Evolutionary conservation across 192 early-diverging fungal species (phyloP).

Genomic region (Linnemannia zychae): DNA sequence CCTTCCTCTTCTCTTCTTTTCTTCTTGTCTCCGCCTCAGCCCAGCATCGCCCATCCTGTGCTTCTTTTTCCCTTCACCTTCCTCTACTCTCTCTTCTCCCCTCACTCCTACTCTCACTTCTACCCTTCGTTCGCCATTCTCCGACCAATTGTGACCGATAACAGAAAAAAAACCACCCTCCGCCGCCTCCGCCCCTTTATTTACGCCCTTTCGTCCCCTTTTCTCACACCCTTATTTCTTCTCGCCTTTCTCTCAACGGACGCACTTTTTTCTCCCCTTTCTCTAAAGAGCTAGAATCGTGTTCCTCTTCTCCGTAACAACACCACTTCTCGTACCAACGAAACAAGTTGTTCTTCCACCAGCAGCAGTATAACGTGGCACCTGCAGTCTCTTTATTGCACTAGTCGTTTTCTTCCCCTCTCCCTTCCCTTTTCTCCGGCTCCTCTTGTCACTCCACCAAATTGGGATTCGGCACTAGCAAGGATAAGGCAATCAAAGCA

Average conservation of each 20-base stretch:
- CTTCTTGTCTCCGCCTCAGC: neutral
- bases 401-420: neutral
- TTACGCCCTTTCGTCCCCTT: neutral
- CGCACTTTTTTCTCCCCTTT: neutral
- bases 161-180: too few relatives aligned
- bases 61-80: neutral
- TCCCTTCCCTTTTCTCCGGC: neutral
- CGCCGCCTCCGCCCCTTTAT: neutral
- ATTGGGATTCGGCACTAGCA: conserved; percentile 14
- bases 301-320: neutral
- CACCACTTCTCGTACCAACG: neutral
- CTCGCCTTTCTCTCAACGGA: conserved; percentile 12
- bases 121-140: neutral
- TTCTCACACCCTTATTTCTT: neutral
- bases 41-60: neutral
- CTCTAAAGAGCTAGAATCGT: neutral
- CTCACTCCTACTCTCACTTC: neutral
- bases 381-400: neutral
- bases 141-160: neutral
- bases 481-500: conserved; percentile 47
- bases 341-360: neutral
- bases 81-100: neutral
- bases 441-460: neutral
- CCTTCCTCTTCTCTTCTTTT: neutral
- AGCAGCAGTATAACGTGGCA: neutral